Evolutionary conservation across 441 rosid genomes (phyloP).

Genomic region (Viola pubescens): DNA sequence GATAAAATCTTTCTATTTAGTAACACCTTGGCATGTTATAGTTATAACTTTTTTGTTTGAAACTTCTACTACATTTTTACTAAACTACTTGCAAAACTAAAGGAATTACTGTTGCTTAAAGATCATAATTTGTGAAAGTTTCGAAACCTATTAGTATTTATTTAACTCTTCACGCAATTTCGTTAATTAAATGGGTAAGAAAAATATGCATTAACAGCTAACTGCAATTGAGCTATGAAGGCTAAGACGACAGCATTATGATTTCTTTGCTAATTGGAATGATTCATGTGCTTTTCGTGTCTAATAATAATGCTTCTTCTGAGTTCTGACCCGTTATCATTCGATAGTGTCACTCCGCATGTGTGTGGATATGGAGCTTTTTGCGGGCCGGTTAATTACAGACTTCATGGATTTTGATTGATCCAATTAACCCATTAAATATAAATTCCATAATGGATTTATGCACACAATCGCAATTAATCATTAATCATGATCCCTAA

Average conservation of each 20-base stretch:
- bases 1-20: too few species aligned
- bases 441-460: not conserved
- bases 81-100: too few species aligned
- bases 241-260: slow-evolving; percentile 6
- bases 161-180: too few species aligned
- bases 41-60: too few species aligned
- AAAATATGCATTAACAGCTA: too few species aligned
- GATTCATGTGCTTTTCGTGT: not conserved
- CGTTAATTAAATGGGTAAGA: too few species aligned
- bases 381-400: slow-evolving; percentile 5
- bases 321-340: slow-evolving; percentile 13
- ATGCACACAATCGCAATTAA: slow-evolving; percentile 15
- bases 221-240: too few species aligned
- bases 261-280: slow-evolving; percentile 12
- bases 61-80: too few species aligned
- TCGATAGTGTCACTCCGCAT: slow-evolving; percentile 13
- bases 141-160: too few species aligned
- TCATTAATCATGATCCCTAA: slow-evolving; percentile 17
- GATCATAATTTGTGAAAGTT: too few species aligned
- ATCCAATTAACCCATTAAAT: slow-evolving; percentile 13
- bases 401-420: slow-evolving; percentile 7
- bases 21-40: too few species aligned
- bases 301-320: not conserved
- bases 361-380: slow-evolving; percentile 1
- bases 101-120: too few species aligned